Percentiles rank a stretch among this genome's conserved stretches.
These are phyloP conservation scores for Exophiala xenobiotica DNA, from an alignment of 2,329 filamentous ascomycete genomes.

Conservation along the genomic window DNA sequence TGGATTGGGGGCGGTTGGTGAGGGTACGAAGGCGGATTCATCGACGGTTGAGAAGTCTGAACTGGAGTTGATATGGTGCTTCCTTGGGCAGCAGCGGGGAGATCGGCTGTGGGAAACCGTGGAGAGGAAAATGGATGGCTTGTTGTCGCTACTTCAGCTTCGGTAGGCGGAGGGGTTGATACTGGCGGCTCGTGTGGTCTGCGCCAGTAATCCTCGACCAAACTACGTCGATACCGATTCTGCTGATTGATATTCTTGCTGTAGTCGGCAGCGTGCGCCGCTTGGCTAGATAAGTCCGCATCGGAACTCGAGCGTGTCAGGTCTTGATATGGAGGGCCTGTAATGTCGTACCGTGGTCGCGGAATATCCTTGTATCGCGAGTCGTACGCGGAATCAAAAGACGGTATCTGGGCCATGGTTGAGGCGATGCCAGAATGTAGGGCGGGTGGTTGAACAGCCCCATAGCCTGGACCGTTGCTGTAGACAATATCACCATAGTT, in stretches of 20 bases:
- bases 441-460: slow-evolving; percentile 66
- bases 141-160: slow-evolving; percentile 33
- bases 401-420: slow-evolving; percentile 70
- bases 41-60: slow-evolving; percentile 43
- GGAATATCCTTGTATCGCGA: slow-evolving; percentile 83
- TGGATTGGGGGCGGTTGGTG: slow-evolving; percentile 72
- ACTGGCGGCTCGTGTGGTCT: slow-evolving; percentile 75
- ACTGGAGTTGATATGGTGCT: slow-evolving; percentile 31
- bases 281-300: slow-evolving; percentile 79
- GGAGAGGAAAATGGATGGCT: slow-evolving; percentile 27
- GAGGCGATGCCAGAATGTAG: slow-evolving; percentile 71
- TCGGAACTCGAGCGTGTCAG: slow-evolving; percentile 73
- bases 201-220: slow-evolving; percentile 78
- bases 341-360: slow-evolving; percentile 84
- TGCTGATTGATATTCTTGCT: slow-evolving; percentile 81
- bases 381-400: slow-evolving; percentile 80
- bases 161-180: slow-evolving; percentile 44
- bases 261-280: slow-evolving; percentile 84
- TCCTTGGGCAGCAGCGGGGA: slow-evolving; percentile 21
- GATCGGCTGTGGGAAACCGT: slow-evolving; percentile 23
- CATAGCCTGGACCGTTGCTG: slow-evolving; percentile 67
- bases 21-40: slow-evolving; percentile 67
- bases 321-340: slow-evolving; percentile 84
- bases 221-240: slow-evolving; percentile 74
- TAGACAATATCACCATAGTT: slow-evolving; percentile 82